Evolutionary conservation across 1,139 yeast species (phyloP).

Genomic region (Ashbya aceris): DNA sequence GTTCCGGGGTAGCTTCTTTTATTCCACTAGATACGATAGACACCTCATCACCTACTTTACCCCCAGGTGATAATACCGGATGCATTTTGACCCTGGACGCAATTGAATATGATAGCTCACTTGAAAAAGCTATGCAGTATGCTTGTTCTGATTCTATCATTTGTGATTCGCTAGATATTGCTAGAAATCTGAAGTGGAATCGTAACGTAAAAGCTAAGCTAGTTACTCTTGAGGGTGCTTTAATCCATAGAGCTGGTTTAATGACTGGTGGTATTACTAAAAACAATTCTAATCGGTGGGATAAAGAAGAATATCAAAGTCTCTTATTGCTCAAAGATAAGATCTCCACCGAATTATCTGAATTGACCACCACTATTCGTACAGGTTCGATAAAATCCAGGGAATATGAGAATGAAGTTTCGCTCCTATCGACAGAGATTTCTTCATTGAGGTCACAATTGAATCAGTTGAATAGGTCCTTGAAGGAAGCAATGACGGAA

Average conservation of each 20-base stretch:
- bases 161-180: constrained; percentile 62
- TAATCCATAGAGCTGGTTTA: constrained; percentile 76
- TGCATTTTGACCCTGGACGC: constrained; percentile 49
- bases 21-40: constrained; percentile 80
- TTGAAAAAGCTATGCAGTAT: constrained; percentile 73
- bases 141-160: constrained; percentile 75
- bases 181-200: constrained; percentile 68
- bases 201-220: constrained; percentile 51
- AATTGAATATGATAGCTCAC: constrained; percentile 55
- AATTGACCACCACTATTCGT: constrained; percentile 36
- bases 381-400: constrained; percentile 54
- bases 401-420: constrained; percentile 47
- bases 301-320: constrained; percentile 56
- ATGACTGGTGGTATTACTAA: constrained; percentile 79
- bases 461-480: constrained; percentile 40
- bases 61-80: constrained; percentile 18
- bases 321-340: constrained; percentile 55
- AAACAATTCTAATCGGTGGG: constrained; percentile 50
- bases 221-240: constrained; percentile 76
- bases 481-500: constrained; percentile 49
- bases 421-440: constrained; percentile 43
- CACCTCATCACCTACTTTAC: constrained; percentile 36
- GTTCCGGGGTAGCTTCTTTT: constrained; percentile 78
- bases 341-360: constrained; percentile 43
- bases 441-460: constrained; percentile 45